Base-by-base conservation (phyloP, 805 yeast genomes). In the Blastobotrys mokoenaii region DNA sequence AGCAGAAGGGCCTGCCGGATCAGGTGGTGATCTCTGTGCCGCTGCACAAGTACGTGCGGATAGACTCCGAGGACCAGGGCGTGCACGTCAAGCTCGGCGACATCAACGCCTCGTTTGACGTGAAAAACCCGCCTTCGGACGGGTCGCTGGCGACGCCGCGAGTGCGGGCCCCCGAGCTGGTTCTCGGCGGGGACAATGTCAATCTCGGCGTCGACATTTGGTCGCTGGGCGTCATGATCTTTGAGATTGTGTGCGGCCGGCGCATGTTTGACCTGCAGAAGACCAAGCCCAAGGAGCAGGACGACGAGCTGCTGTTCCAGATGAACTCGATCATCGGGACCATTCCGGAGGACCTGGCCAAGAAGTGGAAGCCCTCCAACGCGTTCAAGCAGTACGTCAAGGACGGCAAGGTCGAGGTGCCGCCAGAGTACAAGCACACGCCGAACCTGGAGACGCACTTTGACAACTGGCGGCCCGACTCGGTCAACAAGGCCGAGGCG, bases 291-390 rank as follows among this genome's bases (percentile, higher is more conserved):
- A 43, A 43, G 41, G 45, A 43, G 27, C 36, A 36, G 18, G 45
- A 43, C 16, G 45, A 43, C 22, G 41, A 43, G 32, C 40, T 25
- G 12, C 30, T 43, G 9, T 15, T 43, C 12, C 41, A 36, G 22
- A 36, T 43, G 45, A 43, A 43, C 27, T 33, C 41, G 2, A 29
- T 43, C 17, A 36, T 43, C 11, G 45, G 45, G 4, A 16, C 45
- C 10, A 12, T 43, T 12, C 45, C 45, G 18, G 41, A 43, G 20
- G 17, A 18, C 2, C 16, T 43, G 17, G 40, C 37, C 11, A 25
- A 33, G 27, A 43, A 43, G 34, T 43, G 45, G 45, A 43, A 43
- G 45, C 45, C 45, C 3, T 20, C 40, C 37, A 43, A 25, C 33
- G 32, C 14, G 3, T 43, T 22, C 29, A 22, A 40, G 12, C 31